phyloP scores from a whole-genome alignment of 2,329 filamentous ascomycete genomes.

The Diaporthe citrichinensis region DNA sequence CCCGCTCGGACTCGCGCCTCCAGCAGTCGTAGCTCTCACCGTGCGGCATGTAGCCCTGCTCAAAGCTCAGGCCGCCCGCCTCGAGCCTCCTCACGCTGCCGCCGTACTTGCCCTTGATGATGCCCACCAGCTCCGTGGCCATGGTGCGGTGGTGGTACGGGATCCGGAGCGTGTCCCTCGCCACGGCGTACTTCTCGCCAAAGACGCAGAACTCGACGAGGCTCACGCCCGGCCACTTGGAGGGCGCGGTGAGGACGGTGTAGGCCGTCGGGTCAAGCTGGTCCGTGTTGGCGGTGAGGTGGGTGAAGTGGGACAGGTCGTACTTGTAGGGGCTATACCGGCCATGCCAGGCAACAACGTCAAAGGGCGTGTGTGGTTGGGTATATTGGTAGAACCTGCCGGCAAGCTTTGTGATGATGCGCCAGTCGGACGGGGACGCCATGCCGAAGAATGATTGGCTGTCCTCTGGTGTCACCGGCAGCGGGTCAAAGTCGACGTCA shows the following conservation, averaged over 20 bases:
- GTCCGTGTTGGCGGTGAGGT: slow-evolving; percentile 71
- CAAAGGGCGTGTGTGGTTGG: slow-evolving; percentile 74
- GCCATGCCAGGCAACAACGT: slow-evolving; percentile 78
- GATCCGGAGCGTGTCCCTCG: slow-evolving; percentile 66
- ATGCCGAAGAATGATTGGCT: background rate
- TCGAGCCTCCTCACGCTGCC: slow-evolving; percentile 49
- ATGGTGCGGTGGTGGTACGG: slow-evolving; percentile 71
- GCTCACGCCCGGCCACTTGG: slow-evolving; percentile 65
- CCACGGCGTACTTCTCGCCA: slow-evolving; percentile 73
- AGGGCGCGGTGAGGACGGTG: slow-evolving; percentile 72
- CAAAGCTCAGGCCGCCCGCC: slow-evolving; percentile 50
- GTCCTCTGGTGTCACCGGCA: slow-evolving; percentile 20
- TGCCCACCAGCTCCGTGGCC: slow-evolving; percentile 65
- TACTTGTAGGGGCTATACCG: slow-evolving; percentile 68
- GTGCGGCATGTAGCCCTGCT: slow-evolving; percentile 50
- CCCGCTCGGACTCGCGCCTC: slow-evolving; percentile 42
- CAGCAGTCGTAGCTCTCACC: slow-evolving; percentile 49
- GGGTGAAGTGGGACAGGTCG: slow-evolving; percentile 65
- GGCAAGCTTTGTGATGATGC: slow-evolving; percentile 70
- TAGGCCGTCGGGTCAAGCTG: slow-evolving; percentile 75
- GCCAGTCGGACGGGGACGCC: slow-evolving; percentile 16
- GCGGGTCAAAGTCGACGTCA: slow-evolving; percentile 51
- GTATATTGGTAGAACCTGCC: slow-evolving; percentile 71
- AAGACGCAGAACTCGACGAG: slow-evolving; percentile 75
- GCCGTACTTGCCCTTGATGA: slow-evolving; percentile 53